These are phyloP conservation scores for Hypoxylon trugodes DNA, from an alignment of 495 filamentous ascomycete genomes.

Conservation along the genomic window DNA sequence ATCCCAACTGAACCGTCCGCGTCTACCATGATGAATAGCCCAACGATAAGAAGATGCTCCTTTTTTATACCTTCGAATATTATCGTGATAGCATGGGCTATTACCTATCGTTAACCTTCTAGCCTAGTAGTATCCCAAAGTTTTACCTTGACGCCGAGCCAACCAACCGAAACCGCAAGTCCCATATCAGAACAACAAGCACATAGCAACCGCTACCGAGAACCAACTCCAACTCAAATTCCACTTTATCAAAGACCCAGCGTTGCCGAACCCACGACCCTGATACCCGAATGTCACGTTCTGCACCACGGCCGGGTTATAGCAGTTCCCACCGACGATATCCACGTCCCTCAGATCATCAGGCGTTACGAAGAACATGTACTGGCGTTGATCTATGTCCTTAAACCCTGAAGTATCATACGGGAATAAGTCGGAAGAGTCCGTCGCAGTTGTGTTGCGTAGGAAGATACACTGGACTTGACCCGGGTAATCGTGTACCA, in stretches of 20 bases:
- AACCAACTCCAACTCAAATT: slow-evolving; percentile 23
- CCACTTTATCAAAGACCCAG: neutral
- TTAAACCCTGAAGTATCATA: slow-evolving; percentile 79
- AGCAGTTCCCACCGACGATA: slow-evolving; percentile 73
- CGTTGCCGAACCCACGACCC: slow-evolving; percentile 60
- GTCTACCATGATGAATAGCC: too few species aligned
- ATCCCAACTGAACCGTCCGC: too few species aligned
- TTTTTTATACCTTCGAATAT: too few species aligned
- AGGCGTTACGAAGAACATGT: slow-evolving; percentile 80
- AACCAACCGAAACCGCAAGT: neutral
- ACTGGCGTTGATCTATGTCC: slow-evolving; percentile 65
- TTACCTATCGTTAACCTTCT: neutral
- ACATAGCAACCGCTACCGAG: slow-evolving; percentile 7
- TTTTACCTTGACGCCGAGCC: too few species aligned
- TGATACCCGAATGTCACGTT: slow-evolving; percentile 76
- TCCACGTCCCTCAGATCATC: slow-evolving; percentile 75
- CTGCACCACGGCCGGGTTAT: slow-evolving; percentile 68
- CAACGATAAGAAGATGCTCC: too few species aligned
- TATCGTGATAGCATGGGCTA: neutral
- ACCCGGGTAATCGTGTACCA: slow-evolving; percentile 68
- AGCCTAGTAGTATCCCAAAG: neutral
- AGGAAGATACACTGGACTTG: slow-evolving; percentile 83
- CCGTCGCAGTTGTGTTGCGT: slow-evolving; percentile 76
- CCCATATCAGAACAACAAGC: slow-evolving; percentile 1
- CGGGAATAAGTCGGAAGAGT: slow-evolving; percentile 68